Base-by-base conservation (phyloP, 1,284 basidiomycete species). In the Fomitopsis pinicola region DNA sequence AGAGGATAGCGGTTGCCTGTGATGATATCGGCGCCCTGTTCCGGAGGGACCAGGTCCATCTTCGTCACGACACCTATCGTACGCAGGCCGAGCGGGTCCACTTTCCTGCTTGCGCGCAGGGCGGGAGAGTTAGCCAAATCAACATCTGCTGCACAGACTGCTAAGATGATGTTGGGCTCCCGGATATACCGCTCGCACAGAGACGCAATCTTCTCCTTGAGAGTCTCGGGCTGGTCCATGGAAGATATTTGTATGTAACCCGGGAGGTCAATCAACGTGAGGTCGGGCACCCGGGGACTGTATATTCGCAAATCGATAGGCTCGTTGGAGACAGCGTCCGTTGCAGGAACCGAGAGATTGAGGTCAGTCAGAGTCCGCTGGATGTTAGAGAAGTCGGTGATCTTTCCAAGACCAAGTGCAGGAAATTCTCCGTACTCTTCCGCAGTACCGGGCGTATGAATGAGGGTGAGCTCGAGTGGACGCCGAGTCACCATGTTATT, bases 401-500 rank as follows among this genome's bases (percentile, higher is more conserved):
- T 89, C 76, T 90, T 93, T 40, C 94, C 91, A 1, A 93, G 81
- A 36, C 94, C 94, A 2, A 98, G 83, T 3, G 87, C 86, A 22
- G 96, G 95, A 77, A 99, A 99, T 72, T 97, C 94, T 65, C 95
- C 95, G 67, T 96, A 98, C 73, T 98, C 96, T 33, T 81, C 77
- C 4, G 89, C 78, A 8, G 79, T 73, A 3, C 77, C 68, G 15
- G 93, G 92, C 0, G 93, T 97, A 72, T 99, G 94, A 62, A 99
- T 90, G 56, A 99, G 88, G 0, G 97, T 99, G 61, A 99, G 85
- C 73, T 99, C 97, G 69, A 99, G 97, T 0, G 97, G 97, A 55
- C 97, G 89, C 2, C 97, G 92, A 1, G 97, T 99, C 52, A 99
- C 97, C 97, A 99, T 99, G 76, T 99, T 99, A 76, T 96, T 92